phyloP scores from a whole-genome alignment of 148 eudicot species.

The Rhododendron simsii region DNA sequence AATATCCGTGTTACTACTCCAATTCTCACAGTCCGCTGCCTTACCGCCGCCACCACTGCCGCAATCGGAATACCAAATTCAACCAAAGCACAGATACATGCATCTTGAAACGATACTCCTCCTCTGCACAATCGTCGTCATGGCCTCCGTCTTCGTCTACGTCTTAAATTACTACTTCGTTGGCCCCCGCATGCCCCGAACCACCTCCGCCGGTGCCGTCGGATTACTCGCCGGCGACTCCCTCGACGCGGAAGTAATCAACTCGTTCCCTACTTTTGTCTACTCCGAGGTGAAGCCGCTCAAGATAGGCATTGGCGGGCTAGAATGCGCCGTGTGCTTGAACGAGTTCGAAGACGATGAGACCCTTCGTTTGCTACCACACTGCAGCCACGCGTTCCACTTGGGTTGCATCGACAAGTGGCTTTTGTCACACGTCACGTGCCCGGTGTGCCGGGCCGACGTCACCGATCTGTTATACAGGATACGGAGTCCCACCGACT shows the following conservation, averaged over 20 bases:
- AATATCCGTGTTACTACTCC: neutral
- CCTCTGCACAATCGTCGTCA: slow-evolving; percentile 24
- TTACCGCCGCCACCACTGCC: neutral
- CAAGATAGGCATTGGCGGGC: slow-evolving; percentile 22
- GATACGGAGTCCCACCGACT: neutral
- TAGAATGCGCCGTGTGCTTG: slow-evolving; percentile 58
- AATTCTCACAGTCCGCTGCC: neutral
- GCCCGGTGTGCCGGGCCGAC: slow-evolving; percentile 49
- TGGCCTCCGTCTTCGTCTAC: slow-evolving; percentile 29
- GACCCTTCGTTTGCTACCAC: slow-evolving; percentile 31
- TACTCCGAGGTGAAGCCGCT: slow-evolving; percentile 43
- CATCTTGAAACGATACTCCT: slow-evolving; percentile 25
- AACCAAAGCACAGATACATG: neutral
- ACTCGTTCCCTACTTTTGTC: slow-evolving; percentile 36
- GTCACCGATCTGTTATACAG: neutral
- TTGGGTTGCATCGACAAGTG: slow-evolving; percentile 41
- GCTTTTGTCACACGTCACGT: slow-evolving; percentile 38
- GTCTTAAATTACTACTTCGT: slow-evolving; percentile 19
- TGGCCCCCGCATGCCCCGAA: neutral
- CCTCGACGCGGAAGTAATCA: slow-evolving; percentile 25
- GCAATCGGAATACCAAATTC: neutral
- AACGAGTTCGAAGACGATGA: slow-evolving; percentile 40
- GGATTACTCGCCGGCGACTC: neutral
- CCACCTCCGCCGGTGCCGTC: neutral
- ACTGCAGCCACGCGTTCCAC: slow-evolving; percentile 57